Evolutionary conservation across 192 early-diverging fungal genomes (phyloP).

Genomic region (Coemansia sp.): DNA sequence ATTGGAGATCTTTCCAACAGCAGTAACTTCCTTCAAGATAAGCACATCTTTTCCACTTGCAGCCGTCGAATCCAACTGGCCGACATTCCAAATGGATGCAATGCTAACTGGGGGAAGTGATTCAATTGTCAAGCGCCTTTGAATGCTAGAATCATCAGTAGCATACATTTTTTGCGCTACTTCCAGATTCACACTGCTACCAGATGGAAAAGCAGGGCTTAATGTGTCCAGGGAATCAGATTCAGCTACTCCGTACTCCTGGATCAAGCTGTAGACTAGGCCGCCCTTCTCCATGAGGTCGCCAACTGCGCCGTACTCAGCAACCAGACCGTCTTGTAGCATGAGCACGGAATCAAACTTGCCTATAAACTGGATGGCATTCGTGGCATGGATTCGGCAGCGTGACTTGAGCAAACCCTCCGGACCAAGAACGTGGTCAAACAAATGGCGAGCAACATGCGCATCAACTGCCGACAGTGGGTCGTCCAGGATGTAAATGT

Average conservation of each 20-base stretch:
- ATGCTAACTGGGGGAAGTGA: too few species aligned
- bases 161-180: too few species aligned
- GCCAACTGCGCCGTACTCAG: slow-evolving; percentile 68
- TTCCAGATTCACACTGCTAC: too few species aligned
- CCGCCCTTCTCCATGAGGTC: slow-evolving; percentile 19
- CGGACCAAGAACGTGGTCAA: slow-evolving; percentile 71
- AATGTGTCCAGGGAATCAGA: neutral
- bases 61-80: too few species aligned
- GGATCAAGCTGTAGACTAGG: neutral
- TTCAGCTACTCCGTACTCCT: neutral
- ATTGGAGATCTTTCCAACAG: too few species aligned
- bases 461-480: slow-evolving; percentile 62
- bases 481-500: slow-evolving; percentile 75
- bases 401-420: neutral
- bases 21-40: too few species aligned
- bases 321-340: slow-evolving; percentile 71
- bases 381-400: slow-evolving; percentile 78
- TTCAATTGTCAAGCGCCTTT: too few species aligned
- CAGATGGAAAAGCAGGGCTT: slow-evolving; percentile 62
- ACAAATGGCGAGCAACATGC: slow-evolving; percentile 75
- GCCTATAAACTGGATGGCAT: slow-evolving; percentile 75
- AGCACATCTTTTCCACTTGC: too few species aligned
- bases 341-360: slow-evolving; percentile 56
- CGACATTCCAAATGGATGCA: too few species aligned
- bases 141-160: too few species aligned